Conservation (phyloP, 768 basidiomycete species). For the Leccinum pellstonianum region DNA sequence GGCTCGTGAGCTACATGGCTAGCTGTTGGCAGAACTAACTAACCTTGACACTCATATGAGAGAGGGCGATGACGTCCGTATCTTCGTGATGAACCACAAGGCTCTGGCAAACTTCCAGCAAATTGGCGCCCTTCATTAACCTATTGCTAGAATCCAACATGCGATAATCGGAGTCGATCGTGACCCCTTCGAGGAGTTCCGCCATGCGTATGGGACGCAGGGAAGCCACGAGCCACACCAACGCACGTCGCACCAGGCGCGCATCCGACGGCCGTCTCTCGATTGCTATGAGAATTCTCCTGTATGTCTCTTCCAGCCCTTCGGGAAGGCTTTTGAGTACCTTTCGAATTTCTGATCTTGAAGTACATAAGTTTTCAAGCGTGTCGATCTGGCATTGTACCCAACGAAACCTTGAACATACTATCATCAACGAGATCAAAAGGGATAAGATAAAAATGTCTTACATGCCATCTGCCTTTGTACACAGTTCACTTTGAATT, state of each 20-base stretch:
- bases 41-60: constrained; percentile 22
- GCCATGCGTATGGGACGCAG: constrained; percentile 9
- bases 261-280: not conserved
- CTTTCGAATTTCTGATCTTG: not conserved
- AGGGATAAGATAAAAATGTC: not conserved
- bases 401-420: constrained; percentile 14
- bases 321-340: constrained; percentile 10
- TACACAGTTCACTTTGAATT: constrained; percentile 5
- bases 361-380: constrained; percentile 1
- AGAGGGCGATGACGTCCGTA: constrained; percentile 9
- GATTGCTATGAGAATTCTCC: constrained; percentile 18
- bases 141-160: constrained; percentile 2
- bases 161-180: not conserved
- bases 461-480: constrained; percentile 24
- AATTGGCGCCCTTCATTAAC: not conserved
- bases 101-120: constrained; percentile 5
- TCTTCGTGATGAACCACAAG: constrained; percentile 12
- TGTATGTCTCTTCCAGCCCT: constrained; percentile 23
- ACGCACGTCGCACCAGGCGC: constrained; percentile 1
- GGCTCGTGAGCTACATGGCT: not conserved
- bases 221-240: constrained; percentile 14
- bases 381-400: constrained; percentile 19
- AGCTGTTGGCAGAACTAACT: not conserved
- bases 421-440: not conserved
- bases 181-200: constrained; percentile 14